phyloP scores from a whole-genome alignment of 371 early-diverging fungal species.

The Batkoa obscura region DNA sequence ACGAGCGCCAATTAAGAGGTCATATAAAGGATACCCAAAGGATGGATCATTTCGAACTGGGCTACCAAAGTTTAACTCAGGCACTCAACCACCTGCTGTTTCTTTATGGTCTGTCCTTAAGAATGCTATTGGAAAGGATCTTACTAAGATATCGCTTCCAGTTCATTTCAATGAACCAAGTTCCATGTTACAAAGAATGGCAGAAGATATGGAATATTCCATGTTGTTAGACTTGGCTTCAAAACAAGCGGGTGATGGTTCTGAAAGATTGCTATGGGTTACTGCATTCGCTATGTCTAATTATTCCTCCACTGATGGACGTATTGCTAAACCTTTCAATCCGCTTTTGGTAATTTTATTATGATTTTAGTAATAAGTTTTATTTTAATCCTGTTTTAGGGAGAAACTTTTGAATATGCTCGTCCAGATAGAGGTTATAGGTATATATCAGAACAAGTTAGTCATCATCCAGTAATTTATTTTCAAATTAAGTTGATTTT shows the following conservation, averaged over 20 bases:
- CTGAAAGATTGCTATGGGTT: conserved; percentile 49
- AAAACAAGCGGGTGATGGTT: conserved; percentile 23
- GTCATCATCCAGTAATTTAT: conserved; percentile 64
- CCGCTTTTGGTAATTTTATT: conserved; percentile 33
- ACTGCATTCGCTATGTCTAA: conserved; percentile 70
- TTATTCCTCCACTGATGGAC: conserved; percentile 53
- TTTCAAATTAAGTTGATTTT: no score
- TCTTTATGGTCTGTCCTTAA: conserved; percentile 55
- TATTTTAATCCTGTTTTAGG: conserved; percentile 14
- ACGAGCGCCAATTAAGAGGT: conserved; percentile 1
- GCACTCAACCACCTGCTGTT: conserved; percentile 19
- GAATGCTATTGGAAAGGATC: conserved; percentile 67
- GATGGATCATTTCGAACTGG: conserved; percentile 11
- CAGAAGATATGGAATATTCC: conserved; percentile 66
- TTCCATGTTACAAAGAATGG: conserved; percentile 61
- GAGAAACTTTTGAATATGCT: conserved; percentile 73
- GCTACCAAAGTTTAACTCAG: conserved; percentile 27
- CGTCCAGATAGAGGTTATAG: conserved; percentile 51
- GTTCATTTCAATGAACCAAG: conserved; percentile 82
- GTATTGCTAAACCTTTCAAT: conserved; percentile 74
- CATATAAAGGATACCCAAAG: conserved; percentile 19
- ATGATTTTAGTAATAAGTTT: not conserved
- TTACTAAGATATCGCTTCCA: conserved; percentile 60
- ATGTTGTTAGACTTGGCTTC: conserved; percentile 51
- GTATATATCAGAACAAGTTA: conserved; percentile 66